Conservation (phyloP, 805 yeast genomes). For the Metschnikowia koreensis region DNA sequence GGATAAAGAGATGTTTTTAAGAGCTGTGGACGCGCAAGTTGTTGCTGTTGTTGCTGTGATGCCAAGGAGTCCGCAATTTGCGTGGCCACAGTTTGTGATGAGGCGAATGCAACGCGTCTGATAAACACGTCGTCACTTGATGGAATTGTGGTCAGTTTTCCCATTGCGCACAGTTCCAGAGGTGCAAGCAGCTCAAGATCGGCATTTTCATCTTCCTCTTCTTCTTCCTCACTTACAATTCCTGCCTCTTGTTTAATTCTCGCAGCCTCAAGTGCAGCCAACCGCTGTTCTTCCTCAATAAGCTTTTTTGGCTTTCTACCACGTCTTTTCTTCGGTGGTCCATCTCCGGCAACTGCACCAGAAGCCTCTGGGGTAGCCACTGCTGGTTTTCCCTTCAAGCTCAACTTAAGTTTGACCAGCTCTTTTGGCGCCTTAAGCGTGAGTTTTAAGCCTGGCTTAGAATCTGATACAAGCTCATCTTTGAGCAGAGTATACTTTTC, state of each 20-base stretch:
- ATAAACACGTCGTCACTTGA: conserved; percentile 19
- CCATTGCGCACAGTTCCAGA: conserved; percentile 17
- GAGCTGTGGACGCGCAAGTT: conserved; percentile 25
- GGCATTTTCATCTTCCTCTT: conserved; percentile 7
- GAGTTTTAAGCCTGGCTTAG: conserved; percentile 25
- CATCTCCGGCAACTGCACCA: conserved; percentile 11
- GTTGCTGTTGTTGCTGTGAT: conserved; percentile 15
- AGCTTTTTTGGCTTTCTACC: conserved; percentile 24
- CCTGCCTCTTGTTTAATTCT: conserved; percentile 11
- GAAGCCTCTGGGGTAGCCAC: conserved; percentile 6
- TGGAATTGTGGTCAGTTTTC: conserved; percentile 15
- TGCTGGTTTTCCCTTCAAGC: conserved; percentile 22
- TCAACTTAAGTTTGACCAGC: conserved; percentile 28
- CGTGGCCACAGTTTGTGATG: conserved; percentile 12
- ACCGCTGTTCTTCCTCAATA: conserved; percentile 20
- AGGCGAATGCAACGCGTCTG: conserved; percentile 15
- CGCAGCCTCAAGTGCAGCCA: conserved; percentile 15
- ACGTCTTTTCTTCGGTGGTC: conserved; percentile 21
- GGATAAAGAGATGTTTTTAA: conserved; percentile 29
- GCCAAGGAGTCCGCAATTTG: conserved; percentile 13
- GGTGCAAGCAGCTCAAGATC: conserved; percentile 7
- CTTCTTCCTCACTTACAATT: conserved; percentile 8
- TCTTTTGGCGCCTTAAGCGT: conserved; percentile 26
- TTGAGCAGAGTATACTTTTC: conserved; percentile 35
- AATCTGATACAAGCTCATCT: conserved; percentile 20